Evolutionary conservation across 306 rosid genomes (phyloP), one percentile per base, ranked within the genome.

Genomic region (Vigna angularis): DNA sequence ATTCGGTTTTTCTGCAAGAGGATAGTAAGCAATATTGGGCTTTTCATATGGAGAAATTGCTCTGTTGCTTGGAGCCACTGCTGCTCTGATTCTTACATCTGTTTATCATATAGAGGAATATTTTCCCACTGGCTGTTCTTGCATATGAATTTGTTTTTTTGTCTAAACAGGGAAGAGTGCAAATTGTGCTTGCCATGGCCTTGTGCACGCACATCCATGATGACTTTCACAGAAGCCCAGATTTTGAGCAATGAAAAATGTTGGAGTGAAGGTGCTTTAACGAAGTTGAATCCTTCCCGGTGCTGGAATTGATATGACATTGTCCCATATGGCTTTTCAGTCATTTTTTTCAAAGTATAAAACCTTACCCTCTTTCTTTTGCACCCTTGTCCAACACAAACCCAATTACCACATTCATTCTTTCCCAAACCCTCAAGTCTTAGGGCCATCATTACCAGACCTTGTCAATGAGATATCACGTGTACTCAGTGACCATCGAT

Each of bases 391-490:
- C 34, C 81, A 78, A 26, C 66, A 81, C 55, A 83, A 74, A 15
- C 79, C 76, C 73, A 48, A 30, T 74, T 44, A 12, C 68, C 79
- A 14, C 70, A 62, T 62, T 13, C 78, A 86, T 66, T 81, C 84
- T 59, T 76, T 81, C 10, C 45, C 57, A 73, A 12, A 55, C 32
- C 72, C 70, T 56, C 88, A 64, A 53, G 18, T 57, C 36, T 49
- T 83, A 9, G 58, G 42, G 13, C 71, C 83, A 59, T 83, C 82
- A 16, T 74, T 81, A 69, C 81, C 89, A 2, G 83, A 83, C 57
- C 85, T 90, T 55, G 97, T 94, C 44, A 94, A 85, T 78, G 95
- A 92, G 32, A 78, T 94, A 50, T 90, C 98, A 62, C 97, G 97
- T 64, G 74, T 89, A 12, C 93, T 94, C 32, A 90, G 97, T 74